phyloP scores from a whole-genome alignment of 495 filamentous ascomycete genomes.

The Hyaloscypha bicolor region DNA sequence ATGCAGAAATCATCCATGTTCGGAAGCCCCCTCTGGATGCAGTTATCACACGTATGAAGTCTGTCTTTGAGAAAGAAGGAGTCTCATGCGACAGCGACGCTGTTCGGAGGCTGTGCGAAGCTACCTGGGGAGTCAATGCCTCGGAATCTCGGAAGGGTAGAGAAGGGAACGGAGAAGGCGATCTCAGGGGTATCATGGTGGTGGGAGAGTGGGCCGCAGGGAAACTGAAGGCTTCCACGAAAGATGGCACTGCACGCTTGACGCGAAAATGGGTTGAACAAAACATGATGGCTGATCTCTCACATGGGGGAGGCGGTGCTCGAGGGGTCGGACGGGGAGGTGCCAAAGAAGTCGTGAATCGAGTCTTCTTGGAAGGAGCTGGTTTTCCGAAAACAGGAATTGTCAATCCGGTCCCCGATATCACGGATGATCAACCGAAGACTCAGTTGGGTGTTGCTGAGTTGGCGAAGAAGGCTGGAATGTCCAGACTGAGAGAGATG shows the following conservation, averaged over 20 bases:
- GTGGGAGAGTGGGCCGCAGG: slow-evolving; percentile 93
- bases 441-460: slow-evolving; percentile 68
- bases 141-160: slow-evolving; percentile 31
- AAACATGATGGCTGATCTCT: slow-evolving; percentile 67
- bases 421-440: slow-evolving; percentile 47
- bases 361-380: slow-evolving; percentile 84
- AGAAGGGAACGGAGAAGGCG: slow-evolving; percentile 74
- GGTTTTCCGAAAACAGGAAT: slow-evolving; percentile 59
- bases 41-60: slow-evolving; percentile 79
- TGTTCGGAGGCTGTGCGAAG: slow-evolving; percentile 86
- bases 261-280: slow-evolving; percentile 85
- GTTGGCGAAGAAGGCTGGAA: slow-evolving; percentile 72
- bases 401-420: slow-evolving; percentile 24
- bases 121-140: slow-evolving; percentile 79
- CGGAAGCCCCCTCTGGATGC: slow-evolving; percentile 85
- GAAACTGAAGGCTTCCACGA: slow-evolving; percentile 62
- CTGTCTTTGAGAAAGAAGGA: slow-evolving; percentile 83
- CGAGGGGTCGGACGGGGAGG: slow-evolving; percentile 71
- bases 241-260: slow-evolving; percentile 45
- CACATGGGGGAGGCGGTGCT: slow-evolving; percentile 74
- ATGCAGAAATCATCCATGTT: slow-evolving; percentile 91
- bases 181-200: slow-evolving; percentile 90
- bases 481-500: slow-evolving; percentile 82
- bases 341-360: slow-evolving; percentile 78
- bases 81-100: slow-evolving; percentile 85